phyloP scores from a whole-genome alignment of 371 early-diverging fungal species.

The Dichotomocladium elegans region DNA sequence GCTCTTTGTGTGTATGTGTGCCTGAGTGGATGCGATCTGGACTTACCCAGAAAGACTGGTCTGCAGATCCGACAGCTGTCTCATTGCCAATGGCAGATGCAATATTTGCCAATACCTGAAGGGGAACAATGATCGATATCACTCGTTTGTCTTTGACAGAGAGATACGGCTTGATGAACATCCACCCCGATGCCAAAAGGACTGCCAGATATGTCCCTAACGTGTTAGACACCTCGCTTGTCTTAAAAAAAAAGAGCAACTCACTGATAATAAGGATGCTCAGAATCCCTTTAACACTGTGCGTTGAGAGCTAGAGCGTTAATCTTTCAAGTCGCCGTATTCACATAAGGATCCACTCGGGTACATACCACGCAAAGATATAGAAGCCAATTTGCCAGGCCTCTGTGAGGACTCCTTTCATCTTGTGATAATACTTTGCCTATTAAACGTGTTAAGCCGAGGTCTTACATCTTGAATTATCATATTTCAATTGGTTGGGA shows the following conservation, averaged over 20 bases:
- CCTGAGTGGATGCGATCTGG: neutral
- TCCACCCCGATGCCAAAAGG: constrained; percentile 57
- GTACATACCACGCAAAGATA: constrained; percentile 48
- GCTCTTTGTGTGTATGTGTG: neutral
- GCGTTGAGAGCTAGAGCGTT: neutral
- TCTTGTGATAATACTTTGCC: constrained; percentile 52
- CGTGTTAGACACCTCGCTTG: neutral
- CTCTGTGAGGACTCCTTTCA: constrained; percentile 41
- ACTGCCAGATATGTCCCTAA: constrained; percentile 18
- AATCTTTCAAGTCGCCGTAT: too few relatives aligned
- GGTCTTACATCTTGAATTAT: too few relatives aligned
- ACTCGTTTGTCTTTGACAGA: constrained; percentile 52
- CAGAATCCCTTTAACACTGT: constrained; percentile 49
- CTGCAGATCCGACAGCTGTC: constrained; percentile 48
- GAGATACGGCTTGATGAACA: constrained; percentile 58
- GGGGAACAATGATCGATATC: constrained; percentile 48
- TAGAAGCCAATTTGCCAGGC: constrained; percentile 57
- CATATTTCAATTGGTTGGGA: neutral
- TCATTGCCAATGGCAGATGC: constrained; percentile 49
- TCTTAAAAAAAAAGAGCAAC: too few relatives aligned
- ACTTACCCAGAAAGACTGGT: constrained; percentile 54
- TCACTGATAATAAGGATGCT: constrained; percentile 54
- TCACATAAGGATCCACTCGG: neutral
- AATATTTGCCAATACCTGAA: constrained; percentile 53
- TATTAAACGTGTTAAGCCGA: constrained; percentile 3